Conservation (phyloP, 78 protist genomes). For the Speleostelium caveatum region DNA sequence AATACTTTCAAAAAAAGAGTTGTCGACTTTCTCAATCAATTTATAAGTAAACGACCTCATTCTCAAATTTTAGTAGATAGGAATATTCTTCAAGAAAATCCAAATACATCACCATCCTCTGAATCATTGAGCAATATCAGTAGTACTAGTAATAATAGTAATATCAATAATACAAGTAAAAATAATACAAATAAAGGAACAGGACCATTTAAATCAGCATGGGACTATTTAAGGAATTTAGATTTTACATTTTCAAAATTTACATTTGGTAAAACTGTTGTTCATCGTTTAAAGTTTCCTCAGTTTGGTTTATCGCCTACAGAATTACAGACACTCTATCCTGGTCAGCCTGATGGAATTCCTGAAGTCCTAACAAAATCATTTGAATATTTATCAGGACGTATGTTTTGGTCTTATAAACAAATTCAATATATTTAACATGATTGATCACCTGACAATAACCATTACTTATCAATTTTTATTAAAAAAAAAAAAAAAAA, state of each 20-base stretch:
- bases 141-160: neutral
- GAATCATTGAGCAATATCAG: neutral
- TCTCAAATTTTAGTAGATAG: conserved; percentile 52
- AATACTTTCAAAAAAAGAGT: conserved; percentile 60
- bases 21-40: conserved; percentile 38
- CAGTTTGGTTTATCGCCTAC: conserved; percentile 63
- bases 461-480: neutral
- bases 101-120: conserved; percentile 27
- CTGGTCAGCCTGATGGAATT: conserved; percentile 67
- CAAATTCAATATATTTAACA: too few relatives aligned
- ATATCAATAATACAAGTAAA: neutral
- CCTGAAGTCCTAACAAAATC: conserved; percentile 58
- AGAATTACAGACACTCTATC: conserved; percentile 60
- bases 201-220: conserved; percentile 28
- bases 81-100: conserved; percentile 54
- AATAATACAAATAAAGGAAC: conserved; percentile 5
- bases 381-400: conserved; percentile 37
- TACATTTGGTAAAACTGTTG: conserved; percentile 56
- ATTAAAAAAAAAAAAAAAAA: neutral
- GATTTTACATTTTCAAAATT: conserved; percentile 73
- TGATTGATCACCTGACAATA: too few relatives aligned
- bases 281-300: conserved; percentile 68
- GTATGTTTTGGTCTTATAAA: too few relatives aligned
- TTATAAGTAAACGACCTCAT: conserved; percentile 65
- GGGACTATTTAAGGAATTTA: conserved; percentile 57